Evolutionary conservation across 257 asterid species (phyloP).

Genomic region (Solanum rostratum): DNA sequence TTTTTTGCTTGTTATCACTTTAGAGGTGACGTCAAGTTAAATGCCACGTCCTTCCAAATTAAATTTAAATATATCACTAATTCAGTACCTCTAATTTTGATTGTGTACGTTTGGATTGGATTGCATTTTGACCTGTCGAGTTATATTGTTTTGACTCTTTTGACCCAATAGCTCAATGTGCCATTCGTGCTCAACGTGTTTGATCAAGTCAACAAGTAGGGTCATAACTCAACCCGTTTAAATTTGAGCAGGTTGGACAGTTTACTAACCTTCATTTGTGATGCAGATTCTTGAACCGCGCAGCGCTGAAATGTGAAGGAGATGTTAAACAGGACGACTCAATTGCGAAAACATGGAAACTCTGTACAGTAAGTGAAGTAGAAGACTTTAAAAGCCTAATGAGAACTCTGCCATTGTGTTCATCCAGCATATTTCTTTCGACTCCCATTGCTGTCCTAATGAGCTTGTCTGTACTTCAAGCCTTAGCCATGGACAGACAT

Average conservation of each 20-base stretch:
- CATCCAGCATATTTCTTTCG: constrained; percentile 3
- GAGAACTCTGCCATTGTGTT: constrained; percentile 11
- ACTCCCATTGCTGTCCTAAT: background rate
- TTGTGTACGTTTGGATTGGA: background rate
- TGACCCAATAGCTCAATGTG: background rate
- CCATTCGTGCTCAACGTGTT: too few species aligned
- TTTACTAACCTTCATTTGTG: background rate
- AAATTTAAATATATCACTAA: background rate
- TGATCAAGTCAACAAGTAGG: background rate
- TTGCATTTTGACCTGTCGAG: too few species aligned
- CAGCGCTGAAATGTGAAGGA: constrained; percentile 10
- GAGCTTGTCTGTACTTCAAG: constrained; percentile 8
- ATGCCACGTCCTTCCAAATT: background rate
- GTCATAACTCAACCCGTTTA: background rate
- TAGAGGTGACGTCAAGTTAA: background rate
- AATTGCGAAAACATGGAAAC: constrained; percentile 1
- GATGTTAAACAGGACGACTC: constrained; percentile 1
- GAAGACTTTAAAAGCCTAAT: constrained; percentile 9
- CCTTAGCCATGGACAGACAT: constrained; percentile 15
- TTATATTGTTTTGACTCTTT: too few species aligned
- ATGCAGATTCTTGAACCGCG: constrained; percentile 8
- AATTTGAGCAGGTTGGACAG: background rate
- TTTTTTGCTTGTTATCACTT: background rate
- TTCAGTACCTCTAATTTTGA: background rate
- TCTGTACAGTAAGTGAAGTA: constrained; percentile 11